Evolutionary conservation across 73 alveolate genomes (phyloP), one percentile per base, ranked within the genome.

Genomic region (Paramecium biaurelia): DNA sequence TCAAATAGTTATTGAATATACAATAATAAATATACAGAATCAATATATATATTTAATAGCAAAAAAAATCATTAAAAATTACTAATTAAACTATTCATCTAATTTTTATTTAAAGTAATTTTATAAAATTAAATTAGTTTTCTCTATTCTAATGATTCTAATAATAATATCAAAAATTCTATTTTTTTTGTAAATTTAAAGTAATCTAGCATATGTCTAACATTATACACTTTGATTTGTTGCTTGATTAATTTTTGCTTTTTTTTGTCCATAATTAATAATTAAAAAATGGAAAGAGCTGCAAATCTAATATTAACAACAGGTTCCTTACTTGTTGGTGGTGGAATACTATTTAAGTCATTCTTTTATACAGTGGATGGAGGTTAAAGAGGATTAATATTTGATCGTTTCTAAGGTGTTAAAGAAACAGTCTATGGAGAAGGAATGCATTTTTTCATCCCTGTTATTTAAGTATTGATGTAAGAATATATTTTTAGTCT

Each of bases 371-470:
- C 94, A n/a, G 97, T 95, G 21, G 98, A 96, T 68, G 99, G 97
- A 14, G 99, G 99, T 6, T 94, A 96, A 74, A 85, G 99, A 89
- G 99, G 96, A 11, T 92, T 96, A 57, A 76, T 95, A 21, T 96
- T 95, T 88, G 98, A 96, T 72, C 86, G 94, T 57, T 68, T 90
- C 85, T 47, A 84, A 47, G 99, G 99, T 85, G 95, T 96, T 10
- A 74, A 82, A 45, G 90, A 72, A 45, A 85, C 84, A 35, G 92
- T 95, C 42, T 89, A 93, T 45, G 97, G 98, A 12, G 99, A 96
- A 92, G 98, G 98, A 37, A 93, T 96, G 96, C 97, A 96, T 85
- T 96, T 96, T 70, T 67, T 85, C 93, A 85, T 96, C 59, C 98
- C 98, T 8, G 58, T 93, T 30, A 84, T 96, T 18, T 86, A 93